These are phyloP conservation scores for Triglochin maritima DNA, from an alignment of 106 monocot species.

Conservation along the genomic window DNA sequence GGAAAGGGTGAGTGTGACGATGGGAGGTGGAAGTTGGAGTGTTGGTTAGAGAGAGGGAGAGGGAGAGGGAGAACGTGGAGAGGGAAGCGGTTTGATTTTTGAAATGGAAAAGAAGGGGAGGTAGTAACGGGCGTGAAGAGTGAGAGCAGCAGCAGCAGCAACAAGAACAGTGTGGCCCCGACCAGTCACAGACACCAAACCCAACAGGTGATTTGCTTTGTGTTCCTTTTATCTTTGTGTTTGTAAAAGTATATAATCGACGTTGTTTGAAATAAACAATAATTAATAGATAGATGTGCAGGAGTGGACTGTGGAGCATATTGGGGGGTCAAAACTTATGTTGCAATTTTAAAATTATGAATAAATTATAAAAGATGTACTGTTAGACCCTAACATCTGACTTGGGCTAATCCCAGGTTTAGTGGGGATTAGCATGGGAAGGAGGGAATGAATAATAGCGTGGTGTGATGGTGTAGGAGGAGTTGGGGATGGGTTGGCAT, in stretches of 20 bases:
- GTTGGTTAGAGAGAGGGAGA: not conserved
- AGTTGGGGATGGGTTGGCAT: too few relatives aligned
- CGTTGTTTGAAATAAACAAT: too few relatives aligned
- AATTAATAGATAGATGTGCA: not conserved
- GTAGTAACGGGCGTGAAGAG: not conserved
- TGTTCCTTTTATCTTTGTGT: too few relatives aligned
- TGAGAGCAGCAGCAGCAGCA: not conserved
- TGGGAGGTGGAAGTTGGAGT: not conserved
- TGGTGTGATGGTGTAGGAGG: too few relatives aligned
- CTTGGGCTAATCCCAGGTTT: too few relatives aligned
- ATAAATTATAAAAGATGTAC: too few relatives aligned
- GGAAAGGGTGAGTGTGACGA: not conserved
- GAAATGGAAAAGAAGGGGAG: conserved; percentile 4
- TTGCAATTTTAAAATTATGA: too few relatives aligned
- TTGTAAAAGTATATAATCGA: too few relatives aligned
- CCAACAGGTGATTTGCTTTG: not conserved
- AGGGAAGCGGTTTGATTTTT: conserved; percentile 3
- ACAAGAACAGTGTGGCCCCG: not conserved
- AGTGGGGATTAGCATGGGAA: too few relatives aligned
- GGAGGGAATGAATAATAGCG: too few relatives aligned
- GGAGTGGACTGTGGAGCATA: not conserved
- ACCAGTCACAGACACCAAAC: not conserved
- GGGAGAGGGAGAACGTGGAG: conserved; percentile 1
- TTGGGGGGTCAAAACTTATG: too few relatives aligned
- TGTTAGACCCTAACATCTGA: too few relatives aligned